Conservation (phyloP, 495 filamentous ascomycete genomes). For the Parmelia sp. region DNA sequence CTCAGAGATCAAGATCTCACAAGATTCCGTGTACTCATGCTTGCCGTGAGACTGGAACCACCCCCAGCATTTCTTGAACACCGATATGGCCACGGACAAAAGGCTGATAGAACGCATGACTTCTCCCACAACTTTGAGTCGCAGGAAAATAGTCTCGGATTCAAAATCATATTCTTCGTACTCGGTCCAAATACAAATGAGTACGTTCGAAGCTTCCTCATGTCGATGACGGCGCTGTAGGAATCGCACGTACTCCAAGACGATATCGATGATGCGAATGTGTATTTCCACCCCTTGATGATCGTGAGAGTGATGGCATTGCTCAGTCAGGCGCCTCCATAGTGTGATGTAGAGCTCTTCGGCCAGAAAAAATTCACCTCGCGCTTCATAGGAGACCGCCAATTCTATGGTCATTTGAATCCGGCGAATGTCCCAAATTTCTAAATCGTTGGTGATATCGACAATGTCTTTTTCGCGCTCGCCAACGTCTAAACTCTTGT, state of each 20-base stretch:
- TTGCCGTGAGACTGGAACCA: conserved; percentile 37
- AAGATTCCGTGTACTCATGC: conserved; percentile 34
- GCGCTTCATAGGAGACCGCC: conserved; percentile 42
- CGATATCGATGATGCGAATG: conserved; percentile 51
- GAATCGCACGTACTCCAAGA: conserved; percentile 52
- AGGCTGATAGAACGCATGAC: conserved; percentile 42
- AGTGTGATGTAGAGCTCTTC: conserved; percentile 42
- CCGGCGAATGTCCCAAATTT: conserved; percentile 47
- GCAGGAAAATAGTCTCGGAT: conserved; percentile 40
- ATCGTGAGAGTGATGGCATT: conserved; percentile 34
- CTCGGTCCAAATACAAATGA: conserved; percentile 46
- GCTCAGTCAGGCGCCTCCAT: conserved; percentile 40
- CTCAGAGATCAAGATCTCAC: conserved; percentile 35
- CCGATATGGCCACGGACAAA: conserved; percentile 38
- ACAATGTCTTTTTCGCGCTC: conserved; percentile 47
- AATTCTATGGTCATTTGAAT: conserved; percentile 44
- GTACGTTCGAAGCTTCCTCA: conserved; percentile 42
- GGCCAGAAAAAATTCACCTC: conserved; percentile 37
- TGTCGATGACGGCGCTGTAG: conserved; percentile 42
- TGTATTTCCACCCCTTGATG: conserved; percentile 45
- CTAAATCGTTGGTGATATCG: conserved; percentile 43
- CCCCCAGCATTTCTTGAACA: conserved; percentile 44
- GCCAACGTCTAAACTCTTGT: conserved; percentile 43
- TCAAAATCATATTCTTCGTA: conserved; percentile 41
- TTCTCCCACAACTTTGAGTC: conserved; percentile 41